Conservation (phyloP, 768 basidiomycete genomes). For the Xerocomus spinulosus region DNA sequence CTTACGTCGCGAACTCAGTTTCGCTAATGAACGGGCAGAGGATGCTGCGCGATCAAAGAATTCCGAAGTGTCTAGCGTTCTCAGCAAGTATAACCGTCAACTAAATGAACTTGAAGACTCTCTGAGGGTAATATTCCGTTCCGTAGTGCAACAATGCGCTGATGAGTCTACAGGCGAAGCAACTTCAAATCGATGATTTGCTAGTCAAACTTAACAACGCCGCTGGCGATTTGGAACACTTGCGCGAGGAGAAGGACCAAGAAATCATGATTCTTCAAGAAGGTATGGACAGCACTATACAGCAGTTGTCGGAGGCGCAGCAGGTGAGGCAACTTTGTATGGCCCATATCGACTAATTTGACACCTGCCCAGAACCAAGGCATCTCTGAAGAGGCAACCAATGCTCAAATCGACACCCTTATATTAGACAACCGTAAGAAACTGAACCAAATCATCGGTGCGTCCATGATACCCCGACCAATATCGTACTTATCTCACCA, state of each 20-base stretch:
- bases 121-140: constrained; percentile 56
- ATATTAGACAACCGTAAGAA: constrained; percentile 97
- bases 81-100: constrained; percentile 94
- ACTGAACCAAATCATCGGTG: constrained; percentile 94
- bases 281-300: constrained; percentile 88
- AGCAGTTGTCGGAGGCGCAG: constrained; percentile 81
- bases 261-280: constrained; percentile 95
- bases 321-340: constrained; percentile 48
- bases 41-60: constrained; percentile 89
- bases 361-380: constrained; percentile 61
- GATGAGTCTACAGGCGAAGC: constrained; percentile 65
- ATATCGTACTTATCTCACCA: constrained; percentile 12
- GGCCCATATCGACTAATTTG: background rate
- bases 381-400: constrained; percentile 82
- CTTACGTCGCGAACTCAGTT: constrained; percentile 83
- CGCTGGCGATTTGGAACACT: constrained; percentile 67
- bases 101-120: constrained; percentile 95
- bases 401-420: constrained; percentile 95
- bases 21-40: constrained; percentile 97
- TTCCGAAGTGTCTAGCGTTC: constrained; percentile 83
- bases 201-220: constrained; percentile 75
- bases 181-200: constrained; percentile 94
- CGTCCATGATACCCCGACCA: constrained; percentile 9
- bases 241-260: constrained; percentile 94
- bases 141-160: constrained; percentile 3